Evolutionary conservation across 257 asterid genomes (phyloP).

Genomic region (Penstemon newberryi): DNA sequence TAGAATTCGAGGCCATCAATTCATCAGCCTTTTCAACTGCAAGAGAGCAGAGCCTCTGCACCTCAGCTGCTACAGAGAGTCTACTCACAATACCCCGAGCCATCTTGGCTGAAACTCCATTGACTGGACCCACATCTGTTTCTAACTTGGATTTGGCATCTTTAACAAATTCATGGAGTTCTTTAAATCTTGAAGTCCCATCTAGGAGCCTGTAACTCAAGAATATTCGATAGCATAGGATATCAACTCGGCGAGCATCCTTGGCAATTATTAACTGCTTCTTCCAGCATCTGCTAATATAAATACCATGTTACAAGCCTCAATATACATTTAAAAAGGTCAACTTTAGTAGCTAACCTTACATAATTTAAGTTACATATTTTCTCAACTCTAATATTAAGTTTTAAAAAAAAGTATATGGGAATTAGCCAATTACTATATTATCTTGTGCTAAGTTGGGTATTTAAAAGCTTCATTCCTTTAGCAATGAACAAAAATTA

Average conservation of each 20-base stretch:
- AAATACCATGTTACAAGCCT: constrained; percentile 17
- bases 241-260: constrained; percentile 90
- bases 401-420: not conserved
- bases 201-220: constrained; percentile 79
- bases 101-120: constrained; percentile 77
- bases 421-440: not conserved
- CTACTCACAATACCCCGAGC: constrained; percentile 73
- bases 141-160: constrained; percentile 83
- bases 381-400: too few relatives aligned
- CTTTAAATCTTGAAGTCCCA: constrained; percentile 74
- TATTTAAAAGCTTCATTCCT: not conserved
- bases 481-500: not conserved
- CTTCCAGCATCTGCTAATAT: constrained; percentile 74
- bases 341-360: too few relatives aligned
- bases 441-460: not conserved
- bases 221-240: constrained; percentile 71
- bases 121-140: constrained; percentile 69
- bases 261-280: constrained; percentile 77
- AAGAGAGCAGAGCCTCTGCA: constrained; percentile 74
- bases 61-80: constrained; percentile 63
- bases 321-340: not conserved
- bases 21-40: constrained; percentile 82
- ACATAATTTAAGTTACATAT: too few relatives aligned
- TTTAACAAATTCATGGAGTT: constrained; percentile 69
- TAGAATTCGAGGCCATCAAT: constrained; percentile 49